Evolutionary conservation across 2,329 filamentous ascomycete genomes (phyloP).

Genomic region (Ophiostoma ips): DNA sequence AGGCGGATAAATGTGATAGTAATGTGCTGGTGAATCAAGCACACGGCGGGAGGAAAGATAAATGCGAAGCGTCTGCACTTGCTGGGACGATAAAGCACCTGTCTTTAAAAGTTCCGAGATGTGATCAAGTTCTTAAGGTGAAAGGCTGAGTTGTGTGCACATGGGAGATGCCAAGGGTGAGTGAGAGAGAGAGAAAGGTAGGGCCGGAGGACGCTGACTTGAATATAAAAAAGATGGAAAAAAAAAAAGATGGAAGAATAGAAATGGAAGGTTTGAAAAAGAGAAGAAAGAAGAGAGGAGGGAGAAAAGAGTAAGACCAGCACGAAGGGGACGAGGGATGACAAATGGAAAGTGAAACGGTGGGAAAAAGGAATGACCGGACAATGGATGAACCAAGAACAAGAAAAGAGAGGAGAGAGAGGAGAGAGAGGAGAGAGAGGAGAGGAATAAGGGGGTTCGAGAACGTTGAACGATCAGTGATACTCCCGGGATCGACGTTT

Average conservation of each 20-base stretch:
- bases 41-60: no score
- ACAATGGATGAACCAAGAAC: not conserved
- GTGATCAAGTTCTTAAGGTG: no score
- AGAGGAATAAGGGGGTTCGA: not conserved
- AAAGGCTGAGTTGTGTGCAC: no score
- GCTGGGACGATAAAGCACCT: no score
- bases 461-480: conserved; percentile 13
- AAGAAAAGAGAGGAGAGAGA: not conserved
- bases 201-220: no score
- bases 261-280: not conserved
- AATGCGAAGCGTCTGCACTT: no score
- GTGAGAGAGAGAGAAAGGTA: not conserved
- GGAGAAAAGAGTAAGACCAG: not conserved
- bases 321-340: not conserved
- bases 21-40: no score
- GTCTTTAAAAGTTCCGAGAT: no score
- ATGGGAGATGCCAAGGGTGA: no score
- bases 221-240: not conserved
- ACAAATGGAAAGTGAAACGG: not conserved
- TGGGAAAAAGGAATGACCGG: not conserved
- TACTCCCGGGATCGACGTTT: conserved; percentile 24
- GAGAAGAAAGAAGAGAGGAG: not conserved
- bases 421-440: conserved; percentile 3
- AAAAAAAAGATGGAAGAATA: not conserved
- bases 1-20: no score